These are phyloP conservation scores for Quercus mongolica DNA, from an alignment of 306 rosid species.

Conservation along the genomic window DNA sequence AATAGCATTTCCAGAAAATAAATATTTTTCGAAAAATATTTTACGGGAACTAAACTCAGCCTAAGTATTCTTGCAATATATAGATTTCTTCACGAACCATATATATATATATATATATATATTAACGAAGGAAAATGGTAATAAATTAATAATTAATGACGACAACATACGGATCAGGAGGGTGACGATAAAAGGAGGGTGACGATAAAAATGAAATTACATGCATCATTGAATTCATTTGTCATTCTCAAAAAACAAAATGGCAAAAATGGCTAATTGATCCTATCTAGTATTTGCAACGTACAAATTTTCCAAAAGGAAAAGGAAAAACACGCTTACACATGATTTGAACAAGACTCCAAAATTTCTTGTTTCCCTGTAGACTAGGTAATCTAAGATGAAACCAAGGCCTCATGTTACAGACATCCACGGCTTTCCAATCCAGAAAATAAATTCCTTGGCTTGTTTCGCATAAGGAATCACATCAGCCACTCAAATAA, in stretches of 20 bases:
- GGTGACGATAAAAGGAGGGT: no score
- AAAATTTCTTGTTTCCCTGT: slow-evolving; percentile 30
- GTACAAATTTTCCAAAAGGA: neutral
- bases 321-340: neutral
- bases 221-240: no score
- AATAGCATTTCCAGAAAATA: no score
- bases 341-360: slow-evolving; percentile 22
- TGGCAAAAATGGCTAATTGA: no score
- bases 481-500: slow-evolving; percentile 32
- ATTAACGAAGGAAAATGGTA: no score
- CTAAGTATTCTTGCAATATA: neutral
- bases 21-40: no score
- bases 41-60: no score
- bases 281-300: neutral
- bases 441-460: slow-evolving; percentile 10
- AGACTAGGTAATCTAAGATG: slow-evolving; percentile 24
- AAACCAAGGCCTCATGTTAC: slow-evolving; percentile 19
- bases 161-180: no score
- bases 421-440: slow-evolving; percentile 23
- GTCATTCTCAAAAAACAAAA: no score
- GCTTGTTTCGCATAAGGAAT: slow-evolving; percentile 31
- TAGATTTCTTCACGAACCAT: neutral
- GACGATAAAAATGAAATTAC: no score
- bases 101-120: no score
- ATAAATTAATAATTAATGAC: no score